These are phyloP conservation scores for Colletotrichum gloeosporioides DNA, from an alignment of 2,329 filamentous ascomycete genomes.

Conservation along the genomic window DNA sequence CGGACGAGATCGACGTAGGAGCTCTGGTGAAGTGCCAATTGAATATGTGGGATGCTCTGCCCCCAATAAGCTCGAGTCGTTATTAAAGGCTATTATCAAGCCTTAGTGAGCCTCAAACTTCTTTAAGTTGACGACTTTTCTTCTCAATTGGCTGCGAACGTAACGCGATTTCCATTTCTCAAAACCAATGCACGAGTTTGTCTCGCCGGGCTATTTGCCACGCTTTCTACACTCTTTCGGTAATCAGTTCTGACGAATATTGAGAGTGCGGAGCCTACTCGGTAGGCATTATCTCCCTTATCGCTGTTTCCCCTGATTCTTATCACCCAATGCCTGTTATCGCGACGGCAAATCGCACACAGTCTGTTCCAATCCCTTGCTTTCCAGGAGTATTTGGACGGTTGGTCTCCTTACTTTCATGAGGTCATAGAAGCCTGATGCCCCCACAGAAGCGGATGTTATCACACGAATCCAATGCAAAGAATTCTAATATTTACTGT, in stretches of 20 bases:
- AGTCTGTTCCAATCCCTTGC: background rate
- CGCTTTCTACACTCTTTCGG: background rate
- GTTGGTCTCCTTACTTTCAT: background rate
- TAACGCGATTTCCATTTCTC: background rate
- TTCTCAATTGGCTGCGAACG: rapidly evolving
- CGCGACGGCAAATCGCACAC: background rate
- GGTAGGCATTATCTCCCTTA: background rate
- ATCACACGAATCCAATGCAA: background rate
- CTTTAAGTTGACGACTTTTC: background rate
- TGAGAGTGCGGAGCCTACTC: background rate
- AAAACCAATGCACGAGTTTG: background rate
- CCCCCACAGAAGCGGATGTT: background rate
- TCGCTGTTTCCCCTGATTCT: background rate
- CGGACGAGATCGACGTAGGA: rapidly evolving
- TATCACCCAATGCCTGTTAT: background rate
- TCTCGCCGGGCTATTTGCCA: background rate
- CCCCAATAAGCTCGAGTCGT: background rate
- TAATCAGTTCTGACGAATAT: rapidly evolving
- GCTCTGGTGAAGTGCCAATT: rapidly evolving
- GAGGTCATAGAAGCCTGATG: background rate
- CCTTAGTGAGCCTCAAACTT: background rate
- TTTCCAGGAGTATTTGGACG: background rate
- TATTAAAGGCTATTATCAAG: background rate
- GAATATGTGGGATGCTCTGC: rapidly evolving
- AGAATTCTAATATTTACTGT: background rate